Conservation (phyloP, 805 yeast species). For the Myxozyma nipponensis region DNA sequence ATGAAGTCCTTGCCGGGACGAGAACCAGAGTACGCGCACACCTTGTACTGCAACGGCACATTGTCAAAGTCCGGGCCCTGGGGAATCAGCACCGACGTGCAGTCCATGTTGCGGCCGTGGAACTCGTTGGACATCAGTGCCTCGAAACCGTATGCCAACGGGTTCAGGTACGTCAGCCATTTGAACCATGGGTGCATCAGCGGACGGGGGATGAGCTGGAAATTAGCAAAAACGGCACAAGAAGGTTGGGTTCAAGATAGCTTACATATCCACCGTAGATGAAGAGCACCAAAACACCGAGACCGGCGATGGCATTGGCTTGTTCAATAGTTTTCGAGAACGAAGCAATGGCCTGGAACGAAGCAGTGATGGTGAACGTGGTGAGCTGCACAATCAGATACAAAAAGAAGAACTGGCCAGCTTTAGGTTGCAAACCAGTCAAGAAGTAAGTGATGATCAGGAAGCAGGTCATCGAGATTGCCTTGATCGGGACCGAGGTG, state of each 20-base stretch:
- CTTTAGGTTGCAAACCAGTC: slow-evolving; percentile 45
- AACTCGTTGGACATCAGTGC: slow-evolving; percentile 47
- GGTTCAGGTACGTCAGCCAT: slow-evolving; percentile 48
- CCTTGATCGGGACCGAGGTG: slow-evolving; percentile 54
- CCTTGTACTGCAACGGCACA: slow-evolving; percentile 35
- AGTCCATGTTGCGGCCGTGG: slow-evolving; percentile 39
- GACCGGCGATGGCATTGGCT: slow-evolving; percentile 47
- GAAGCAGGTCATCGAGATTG: slow-evolving; percentile 45
- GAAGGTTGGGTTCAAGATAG: slow-evolving; percentile 41
- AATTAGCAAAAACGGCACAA: neutral
- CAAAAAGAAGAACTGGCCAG: slow-evolving; percentile 54
- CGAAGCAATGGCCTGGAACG: slow-evolving; percentile 51
- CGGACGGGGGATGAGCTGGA: slow-evolving; percentile 27
- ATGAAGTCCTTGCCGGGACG: slow-evolving; percentile 49
- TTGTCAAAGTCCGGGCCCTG: slow-evolving; percentile 41
- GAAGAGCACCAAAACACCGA: slow-evolving; percentile 41
- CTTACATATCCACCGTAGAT: slow-evolving; percentile 47
- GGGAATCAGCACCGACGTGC: slow-evolving; percentile 42
- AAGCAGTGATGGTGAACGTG: slow-evolving; percentile 46
- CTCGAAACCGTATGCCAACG: slow-evolving; percentile 46
- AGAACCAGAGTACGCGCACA: slow-evolving; percentile 58
- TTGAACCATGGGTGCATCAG: slow-evolving; percentile 49
- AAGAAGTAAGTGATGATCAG: slow-evolving; percentile 54
- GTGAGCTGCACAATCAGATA: slow-evolving; percentile 43
- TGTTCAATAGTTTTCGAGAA: slow-evolving; percentile 32